These are phyloP conservation scores for Ophiostoma quercus DNA, from an alignment of 2,329 filamentous ascomycete genomes.

Conservation along the genomic window DNA sequence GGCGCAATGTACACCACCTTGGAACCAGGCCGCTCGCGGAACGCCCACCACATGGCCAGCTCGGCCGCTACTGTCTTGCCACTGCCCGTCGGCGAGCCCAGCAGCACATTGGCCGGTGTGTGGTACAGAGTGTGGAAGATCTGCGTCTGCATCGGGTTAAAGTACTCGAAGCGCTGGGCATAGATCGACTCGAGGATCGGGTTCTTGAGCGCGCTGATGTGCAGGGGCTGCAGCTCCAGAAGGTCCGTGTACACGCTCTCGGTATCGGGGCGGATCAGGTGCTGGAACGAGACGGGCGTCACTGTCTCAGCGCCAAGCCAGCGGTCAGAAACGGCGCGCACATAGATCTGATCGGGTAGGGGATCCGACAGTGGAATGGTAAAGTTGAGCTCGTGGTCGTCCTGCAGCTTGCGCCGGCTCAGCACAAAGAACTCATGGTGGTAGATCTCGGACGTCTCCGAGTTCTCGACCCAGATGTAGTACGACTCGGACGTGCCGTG, in stretches of 20 bases:
- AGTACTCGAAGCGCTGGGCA: conserved; percentile 81
- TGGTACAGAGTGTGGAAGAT: conserved; percentile 97
- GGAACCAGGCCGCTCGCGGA: conserved; percentile 85
- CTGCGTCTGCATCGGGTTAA: conserved; percentile 99
- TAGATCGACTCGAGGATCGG: conserved; percentile 84
- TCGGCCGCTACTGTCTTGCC: conserved; percentile 96
- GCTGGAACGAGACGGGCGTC: conserved; percentile 91
- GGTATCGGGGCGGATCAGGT: conserved; percentile 92
- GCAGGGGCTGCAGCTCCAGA: conserved; percentile 82
- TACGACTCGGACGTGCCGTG: conserved; percentile 94
- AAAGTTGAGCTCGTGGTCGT: conserved; percentile 97
- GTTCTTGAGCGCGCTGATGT: conserved; percentile 82
- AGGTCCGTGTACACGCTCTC: conserved; percentile 96
- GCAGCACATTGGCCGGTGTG: conserved; percentile 81
- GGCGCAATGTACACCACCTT: conserved; percentile 99
- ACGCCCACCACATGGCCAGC: conserved; percentile 99
- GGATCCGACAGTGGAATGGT: conserved; percentile 94
- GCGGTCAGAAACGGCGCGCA: conserved; percentile 86
- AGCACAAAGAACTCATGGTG: conserved; percentile 97
- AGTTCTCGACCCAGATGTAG: conserved; percentile 99
- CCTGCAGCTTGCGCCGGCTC: conserved; percentile 79
- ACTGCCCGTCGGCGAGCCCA: conserved; percentile 93
- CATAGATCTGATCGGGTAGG: conserved; percentile 90
- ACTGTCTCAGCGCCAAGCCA: conserved; percentile 98
- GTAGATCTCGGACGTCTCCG: conserved; percentile 94